phyloP scores from a whole-genome alignment of 2,329 filamentous ascomycete genomes.

The Rhytidhysteron rufulum region DNA sequence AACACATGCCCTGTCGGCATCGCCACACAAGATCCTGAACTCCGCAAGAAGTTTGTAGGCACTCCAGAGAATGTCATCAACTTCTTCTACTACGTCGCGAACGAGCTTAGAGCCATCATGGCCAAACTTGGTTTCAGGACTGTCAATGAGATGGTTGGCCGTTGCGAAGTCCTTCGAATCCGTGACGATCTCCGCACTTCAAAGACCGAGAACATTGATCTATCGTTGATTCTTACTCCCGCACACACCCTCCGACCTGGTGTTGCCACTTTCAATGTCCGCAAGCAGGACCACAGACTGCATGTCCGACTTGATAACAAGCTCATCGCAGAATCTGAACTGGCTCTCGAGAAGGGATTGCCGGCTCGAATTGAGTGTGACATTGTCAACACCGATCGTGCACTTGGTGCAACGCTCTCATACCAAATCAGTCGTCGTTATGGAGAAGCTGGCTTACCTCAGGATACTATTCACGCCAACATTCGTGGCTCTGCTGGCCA shows the following conservation, averaged over 20 bases:
- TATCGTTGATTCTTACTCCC: constrained; percentile 88
- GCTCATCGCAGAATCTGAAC: constrained; percentile 89
- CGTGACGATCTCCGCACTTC: constrained; percentile 81
- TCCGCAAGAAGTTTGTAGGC: constrained; percentile 89
- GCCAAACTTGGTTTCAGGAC: constrained; percentile 90
- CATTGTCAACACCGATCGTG: constrained; percentile 93
- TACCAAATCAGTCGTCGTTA: constrained; percentile 95
- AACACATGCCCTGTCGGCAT: constrained; percentile 92
- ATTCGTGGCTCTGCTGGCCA: constrained; percentile 96
- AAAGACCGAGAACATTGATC: constrained; percentile 90
- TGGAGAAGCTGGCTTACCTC: constrained; percentile 80
- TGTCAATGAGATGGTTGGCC: constrained; percentile 97
- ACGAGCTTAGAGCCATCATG: constrained; percentile 96
- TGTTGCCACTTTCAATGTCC: constrained; percentile 94
- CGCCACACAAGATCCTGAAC: constrained; percentile 89
- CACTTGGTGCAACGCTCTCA: constrained; percentile 86
- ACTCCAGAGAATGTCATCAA: constrained; percentile 97
- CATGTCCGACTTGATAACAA: constrained; percentile 95
- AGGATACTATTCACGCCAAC: constrained; percentile 93
- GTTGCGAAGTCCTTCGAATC: constrained; percentile 79
- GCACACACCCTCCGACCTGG: constrained; percentile 94
- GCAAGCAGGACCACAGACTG: constrained; percentile 94
- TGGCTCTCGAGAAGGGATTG: constrained; percentile 90
- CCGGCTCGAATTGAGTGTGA: constrained; percentile 93
- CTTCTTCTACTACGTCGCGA: constrained; percentile 97